Evolutionary conservation across 495 filamentous ascomycete genomes (phyloP).

Genomic region (Daldinia grandis): DNA sequence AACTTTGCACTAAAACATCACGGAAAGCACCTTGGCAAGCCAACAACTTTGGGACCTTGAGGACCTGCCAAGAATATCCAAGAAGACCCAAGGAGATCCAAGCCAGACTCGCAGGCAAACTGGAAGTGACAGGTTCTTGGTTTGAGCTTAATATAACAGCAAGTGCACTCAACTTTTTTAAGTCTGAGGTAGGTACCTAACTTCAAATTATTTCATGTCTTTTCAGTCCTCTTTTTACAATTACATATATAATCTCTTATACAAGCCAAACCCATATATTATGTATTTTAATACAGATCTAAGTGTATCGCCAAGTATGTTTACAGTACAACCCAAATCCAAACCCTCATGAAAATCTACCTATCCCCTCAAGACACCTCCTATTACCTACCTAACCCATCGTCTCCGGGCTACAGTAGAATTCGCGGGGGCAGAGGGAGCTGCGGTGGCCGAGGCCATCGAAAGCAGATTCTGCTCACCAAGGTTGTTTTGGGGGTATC

Average conservation of each 20-base stretch:
- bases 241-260: neutral
- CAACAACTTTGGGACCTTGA: neutral
- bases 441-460: conserved; percentile 24
- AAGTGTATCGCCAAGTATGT: neutral
- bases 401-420: conserved; percentile 11
- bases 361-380: neutral
- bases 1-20: neutral
- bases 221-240: neutral
- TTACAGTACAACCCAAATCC: neutral
- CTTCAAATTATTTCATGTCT: neutral
- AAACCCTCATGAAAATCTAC: no score
- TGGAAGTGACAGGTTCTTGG: conserved; percentile 14
- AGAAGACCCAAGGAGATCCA: neutral
- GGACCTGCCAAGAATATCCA: conserved; percentile 12
- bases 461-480: conserved; percentile 63
- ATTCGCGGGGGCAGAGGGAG: neutral
- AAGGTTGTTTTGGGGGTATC: conserved; percentile 66
- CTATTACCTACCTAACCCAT: neutral
- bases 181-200: no score
- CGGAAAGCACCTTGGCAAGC: neutral
- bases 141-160: conserved; percentile 33
- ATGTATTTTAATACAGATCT: neutral
- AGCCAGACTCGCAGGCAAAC: conserved; percentile 2
- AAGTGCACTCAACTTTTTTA: neutral
- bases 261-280: conserved; percentile 11